Percentiles rank a stretch among this genome's conserved stretches.
Evolutionary conservation across 106 monocot species (phyloP).

Genomic region (Hemerocallis citrina): DNA sequence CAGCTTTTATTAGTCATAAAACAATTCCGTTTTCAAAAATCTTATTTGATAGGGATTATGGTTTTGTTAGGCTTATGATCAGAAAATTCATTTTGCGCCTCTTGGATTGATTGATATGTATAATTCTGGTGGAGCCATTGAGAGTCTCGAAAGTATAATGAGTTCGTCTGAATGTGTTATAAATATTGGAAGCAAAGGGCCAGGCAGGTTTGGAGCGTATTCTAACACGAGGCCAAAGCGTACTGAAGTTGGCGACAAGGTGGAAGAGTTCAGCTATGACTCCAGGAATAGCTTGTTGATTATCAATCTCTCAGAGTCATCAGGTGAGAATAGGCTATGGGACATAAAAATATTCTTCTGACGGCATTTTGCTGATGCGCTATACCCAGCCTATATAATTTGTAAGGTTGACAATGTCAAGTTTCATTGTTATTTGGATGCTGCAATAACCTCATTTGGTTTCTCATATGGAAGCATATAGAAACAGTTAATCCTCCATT

Average conservation of each 20-base stretch:
- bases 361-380: neutral
- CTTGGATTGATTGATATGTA: neutral
- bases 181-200: neutral
- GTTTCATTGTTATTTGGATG: too few species aligned
- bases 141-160: neutral
- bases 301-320: neutral
- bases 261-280: neutral
- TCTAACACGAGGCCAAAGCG: neutral
- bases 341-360: neutral
- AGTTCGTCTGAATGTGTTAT: neutral
- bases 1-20: neutral
- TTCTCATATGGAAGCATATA: too few species aligned
- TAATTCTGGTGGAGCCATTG: constrained; percentile 2
- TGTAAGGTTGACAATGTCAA: too few species aligned
- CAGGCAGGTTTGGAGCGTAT: neutral
- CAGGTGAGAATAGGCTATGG: neutral
- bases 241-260: neutral
- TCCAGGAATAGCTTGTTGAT: neutral
- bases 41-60: too few species aligned
- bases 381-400: too few species aligned
- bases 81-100: neutral
- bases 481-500: too few species aligned
- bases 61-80: constrained; percentile 4
- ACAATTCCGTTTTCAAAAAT: too few species aligned
- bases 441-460: too few species aligned